Base-by-base conservation (phyloP, 2,329 filamentous ascomycete genomes). In the Fusarium sp. region DNA sequence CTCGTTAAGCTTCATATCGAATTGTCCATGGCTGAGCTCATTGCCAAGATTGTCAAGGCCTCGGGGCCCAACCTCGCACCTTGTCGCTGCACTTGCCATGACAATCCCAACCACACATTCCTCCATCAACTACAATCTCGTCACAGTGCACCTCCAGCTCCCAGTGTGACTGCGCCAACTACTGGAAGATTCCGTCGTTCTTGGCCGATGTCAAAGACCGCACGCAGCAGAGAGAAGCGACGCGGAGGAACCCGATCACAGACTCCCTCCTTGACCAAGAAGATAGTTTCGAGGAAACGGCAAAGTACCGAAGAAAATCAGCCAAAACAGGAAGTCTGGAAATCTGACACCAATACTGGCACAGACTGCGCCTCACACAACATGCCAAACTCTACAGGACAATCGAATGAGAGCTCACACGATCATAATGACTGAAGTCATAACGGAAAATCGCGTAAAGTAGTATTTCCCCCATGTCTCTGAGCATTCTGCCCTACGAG, bases 1-100 rank as follows among this genome's bases (percentile, higher is more conserved):
- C 71, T 77, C 18, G 75, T 77, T 49, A 77, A 77, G 57, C 71
- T 77, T 33, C 75, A 77, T 17, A 77, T 77, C 29, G 75, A 77
- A 36, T 52, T 77, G 25, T 75, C 65, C 31, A 77, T 77, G 75
- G 74, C 75, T 31, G 68, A 77, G 25, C 74, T 77, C 13, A 77
- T 77, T 22, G 75, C 75, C 20, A 76, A 75, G 33, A 76, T 77
- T 12, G 75, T 77, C 38, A 77, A 73, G n/a, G 64, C 71, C 4
- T 63, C 74, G 2, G 69, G 75, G 1, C 66, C 62, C 10, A 65
- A 72, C 25, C 66, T 66, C 13, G 50, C 63, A 18, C 39, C 38
- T 25, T 77, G 74, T 50, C 67, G 66, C 25, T 77, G 75, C 42
- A 44, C 38, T n/a, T 77, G 75, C n/a, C 75, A 77, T 22, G 53